Evolutionary conservation across 108 stramenopile species (phyloP), one percentile per base, ranked within the genome.

Genomic region (Cyclotella kingstonii): DNA sequence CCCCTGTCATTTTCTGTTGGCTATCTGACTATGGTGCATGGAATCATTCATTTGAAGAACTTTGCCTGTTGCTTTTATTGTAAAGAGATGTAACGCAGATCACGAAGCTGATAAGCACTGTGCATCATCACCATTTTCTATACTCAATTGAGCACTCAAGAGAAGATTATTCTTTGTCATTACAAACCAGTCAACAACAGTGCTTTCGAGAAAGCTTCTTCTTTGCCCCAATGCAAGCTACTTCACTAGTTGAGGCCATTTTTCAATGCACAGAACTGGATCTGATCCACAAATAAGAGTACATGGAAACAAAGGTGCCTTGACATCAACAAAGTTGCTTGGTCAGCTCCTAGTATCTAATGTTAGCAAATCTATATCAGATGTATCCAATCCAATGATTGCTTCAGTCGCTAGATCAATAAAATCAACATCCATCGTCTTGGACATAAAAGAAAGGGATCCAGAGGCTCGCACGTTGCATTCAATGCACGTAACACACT

Each of bases 271-370:
- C 50, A 99, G 87, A 44, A 92, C 89, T 26, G 98, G 98, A 65
- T 99, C 98, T 23, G 98, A 96, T 59, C 98, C 98, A 61, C 96
- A 83, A 23, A 99, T 91, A 57, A 97, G 93, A 57, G 95, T 93
- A 81, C 97, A 98, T 1, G 93, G 94, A 70, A 98, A 99, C 97
- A 97, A 97, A 38, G 98, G 97, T 26, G 95, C 97, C 90, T 99
- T 99, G 45, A 96, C 94, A 52, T 94, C 96, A 51, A 98, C 98
- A 68, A 85, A 99, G 54, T 73, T 77, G 43, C 53, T 90, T n/a
- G 93, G 95, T 12, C 95, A 85, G 33, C 85, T 74, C 28, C 84
- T 85, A 26, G 87, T 93, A 33, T 89, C 87, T 30, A 96, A 77
- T 70, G 85, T 84, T 22, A 92, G 95, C 28, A 96, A 65, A 56